Evolutionary conservation across 495 filamentous ascomycete species (phyloP).

Genomic region (Aeminium ludgeri): DNA sequence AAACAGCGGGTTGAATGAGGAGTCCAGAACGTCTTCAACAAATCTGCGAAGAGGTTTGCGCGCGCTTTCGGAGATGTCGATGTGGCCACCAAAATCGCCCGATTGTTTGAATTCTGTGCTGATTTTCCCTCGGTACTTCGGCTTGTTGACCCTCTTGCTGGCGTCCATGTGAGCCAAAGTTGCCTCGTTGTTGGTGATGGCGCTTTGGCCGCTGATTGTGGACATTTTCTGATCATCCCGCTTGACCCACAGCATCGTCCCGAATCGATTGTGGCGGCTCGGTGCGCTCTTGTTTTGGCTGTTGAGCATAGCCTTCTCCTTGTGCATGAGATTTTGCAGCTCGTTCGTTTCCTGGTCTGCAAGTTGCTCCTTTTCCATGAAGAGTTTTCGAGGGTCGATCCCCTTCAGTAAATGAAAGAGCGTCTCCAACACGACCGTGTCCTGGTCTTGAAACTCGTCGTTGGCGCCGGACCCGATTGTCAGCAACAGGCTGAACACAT

Average conservation of each 20-base stretch:
- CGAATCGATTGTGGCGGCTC: slow-evolving; percentile 83
- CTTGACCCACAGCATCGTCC: slow-evolving; percentile 95
- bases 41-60: slow-evolving; percentile 60
- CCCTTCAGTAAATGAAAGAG: slow-evolving; percentile 86
- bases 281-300: slow-evolving; percentile 65
- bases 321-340: slow-evolving; percentile 51
- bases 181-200: slow-evolving; percentile 53
- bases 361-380: slow-evolving; percentile 60
- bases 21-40: slow-evolving; percentile 87
- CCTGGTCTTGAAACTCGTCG: slow-evolving; percentile 79
- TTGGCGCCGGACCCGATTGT: slow-evolving; percentile 80
- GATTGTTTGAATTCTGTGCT: slow-evolving; percentile 35
- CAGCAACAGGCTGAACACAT: slow-evolving; percentile 69
- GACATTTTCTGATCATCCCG: slow-evolving; percentile 58
- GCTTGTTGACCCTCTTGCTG: slow-evolving; percentile 77
- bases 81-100: slow-evolving; percentile 54
- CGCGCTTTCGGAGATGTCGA: slow-evolving; percentile 48
- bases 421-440: slow-evolving; percentile 70
- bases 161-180: slow-evolving; percentile 79
- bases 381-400: slow-evolving; percentile 69
- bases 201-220: slow-evolving; percentile 76
- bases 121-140: slow-evolving; percentile 43
- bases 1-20: slow-evolving; percentile 89
- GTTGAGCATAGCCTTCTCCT: slow-evolving; percentile 65
- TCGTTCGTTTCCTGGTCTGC: slow-evolving; percentile 52